Evolutionary conservation across 257 asterid genomes (phyloP), one percentile per base, ranked within the genome.

Genomic region (Craterostigma plantagineum): DNA sequence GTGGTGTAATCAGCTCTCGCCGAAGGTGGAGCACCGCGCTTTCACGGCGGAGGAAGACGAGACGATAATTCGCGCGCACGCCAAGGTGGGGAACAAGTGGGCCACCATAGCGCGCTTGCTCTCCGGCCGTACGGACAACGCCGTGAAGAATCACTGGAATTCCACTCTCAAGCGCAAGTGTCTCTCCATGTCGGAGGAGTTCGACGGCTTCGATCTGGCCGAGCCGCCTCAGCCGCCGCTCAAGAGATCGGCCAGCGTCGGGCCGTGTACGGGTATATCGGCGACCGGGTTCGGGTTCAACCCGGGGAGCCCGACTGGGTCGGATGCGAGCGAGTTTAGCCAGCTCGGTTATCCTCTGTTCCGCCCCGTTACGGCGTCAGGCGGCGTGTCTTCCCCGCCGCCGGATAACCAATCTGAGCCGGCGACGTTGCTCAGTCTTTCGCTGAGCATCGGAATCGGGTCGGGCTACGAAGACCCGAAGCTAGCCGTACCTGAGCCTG

Each of bases 241-340:
- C 52, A 56, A 47, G 51, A 45, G 49, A 18, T 9, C 41, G 42
- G 55, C 53, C 6, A 41, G 52, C 16, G 55, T 11, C 14, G 14
- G 30, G 30, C 30, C 30, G 2, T 23, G 30, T 23, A 23, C 30
- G 30, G 30, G 30, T 6, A 23, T 23, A 23, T 23, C 30, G 30
- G 30, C 30, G 30, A 2, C 30, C 30, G 30, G 30, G 30, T 23
- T 23, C 30, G 2, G 30, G 4, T 23, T 23, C 30, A 23, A 23
- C 30, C 30, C 81, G 6, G 54, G 66, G 1, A 73, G 85, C 8
- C 86, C 86, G 0, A 71, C 79, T 7, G 73, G 79, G 35, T 78
- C 86, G 3, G 92, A 75, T 11, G 11, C 39, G 45, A 71, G 85
- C 16, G 74, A 71, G n/a, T 74, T 81, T 10, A 48, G 71, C n/a